Conservation (phyloP, 495 filamentous ascomycete species). For the Pseudotulostoma volvatum region DNA sequence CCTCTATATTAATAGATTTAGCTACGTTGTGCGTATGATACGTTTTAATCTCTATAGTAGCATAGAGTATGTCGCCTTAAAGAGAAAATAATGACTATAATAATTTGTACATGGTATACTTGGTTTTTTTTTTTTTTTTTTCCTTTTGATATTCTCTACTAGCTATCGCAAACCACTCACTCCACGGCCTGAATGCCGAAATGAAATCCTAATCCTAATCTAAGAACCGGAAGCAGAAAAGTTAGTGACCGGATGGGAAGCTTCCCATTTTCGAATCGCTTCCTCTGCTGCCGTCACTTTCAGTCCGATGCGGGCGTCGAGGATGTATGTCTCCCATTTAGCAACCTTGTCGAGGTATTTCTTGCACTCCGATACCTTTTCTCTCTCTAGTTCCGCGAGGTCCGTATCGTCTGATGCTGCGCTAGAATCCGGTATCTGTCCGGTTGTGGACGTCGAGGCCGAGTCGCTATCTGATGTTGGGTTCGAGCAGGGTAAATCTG, state of each 20-base stretch:
- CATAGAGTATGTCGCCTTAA: too few relatives aligned
- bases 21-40: too few relatives aligned
- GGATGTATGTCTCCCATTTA: slow-evolving; percentile 68
- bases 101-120: too few relatives aligned
- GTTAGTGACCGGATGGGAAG: slow-evolving; percentile 13
- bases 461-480: slow-evolving; percentile 2
- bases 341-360: slow-evolving; percentile 61
- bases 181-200: too few relatives aligned
- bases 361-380: slow-evolving; percentile 47
- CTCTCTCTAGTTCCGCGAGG: slow-evolving; percentile 26
- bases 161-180: too few relatives aligned
- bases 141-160: too few relatives aligned
- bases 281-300: slow-evolving; percentile 68
- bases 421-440: slow-evolving; percentile 3
- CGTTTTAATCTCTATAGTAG: too few relatives aligned
- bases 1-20: too few relatives aligned
- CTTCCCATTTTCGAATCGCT: slow-evolving; percentile 55
- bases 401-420: slow-evolving; percentile 10
- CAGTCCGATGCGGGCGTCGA: slow-evolving; percentile 75
- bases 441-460: slow-evolving; percentile 1
- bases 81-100: too few relatives aligned
- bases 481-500: slow-evolving; percentile 7
- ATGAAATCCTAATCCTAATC: too few relatives aligned
- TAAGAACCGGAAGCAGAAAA: too few relatives aligned
- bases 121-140: too few relatives aligned